Evolutionary conservation across 805 yeast species (phyloP).

Genomic region (Isabelozyma pseudorhagii): DNA sequence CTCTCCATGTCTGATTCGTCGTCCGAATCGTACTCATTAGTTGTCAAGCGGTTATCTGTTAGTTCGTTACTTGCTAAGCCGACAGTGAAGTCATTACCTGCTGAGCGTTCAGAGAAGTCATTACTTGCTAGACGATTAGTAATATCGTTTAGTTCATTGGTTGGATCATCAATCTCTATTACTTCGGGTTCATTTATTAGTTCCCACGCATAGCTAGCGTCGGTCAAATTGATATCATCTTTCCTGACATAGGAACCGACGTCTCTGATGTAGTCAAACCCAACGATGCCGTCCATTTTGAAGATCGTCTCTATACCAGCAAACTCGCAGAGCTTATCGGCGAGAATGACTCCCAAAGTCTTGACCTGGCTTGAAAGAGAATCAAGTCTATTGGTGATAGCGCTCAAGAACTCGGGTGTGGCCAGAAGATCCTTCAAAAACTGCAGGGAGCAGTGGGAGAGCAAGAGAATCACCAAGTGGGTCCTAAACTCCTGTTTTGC

Average conservation of each 20-base stretch:
- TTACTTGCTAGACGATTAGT: constrained; percentile 5
- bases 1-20: constrained; percentile 16
- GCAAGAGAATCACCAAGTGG: constrained; percentile 39
- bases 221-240: not conserved
- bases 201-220: constrained; percentile 15
- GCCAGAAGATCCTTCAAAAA: constrained; percentile 27
- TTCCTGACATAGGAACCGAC: not conserved
- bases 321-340: constrained; percentile 44
- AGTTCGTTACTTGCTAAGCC: too few relatives aligned
- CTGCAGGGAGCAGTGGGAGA: constrained; percentile 13
- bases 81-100: too few relatives aligned
- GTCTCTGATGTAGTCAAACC: constrained; percentile 18
- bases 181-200: constrained; percentile 11
- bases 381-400: constrained; percentile 54
- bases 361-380: constrained; percentile 46
- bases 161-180: not conserved
- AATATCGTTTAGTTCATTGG: not conserved
- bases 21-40: constrained; percentile 13
- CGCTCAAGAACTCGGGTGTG: constrained; percentile 40
- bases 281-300: constrained; percentile 25
- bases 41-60: constrained; percentile 13
- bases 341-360: constrained; percentile 54
- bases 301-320: constrained; percentile 29
- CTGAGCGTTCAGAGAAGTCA: too few relatives aligned
- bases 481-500: constrained; percentile 48